Evolutionary conservation across 441 rosid genomes (phyloP), one percentile per base, ranked within the genome.

Genomic region (Francoa sonchifolia): DNA sequence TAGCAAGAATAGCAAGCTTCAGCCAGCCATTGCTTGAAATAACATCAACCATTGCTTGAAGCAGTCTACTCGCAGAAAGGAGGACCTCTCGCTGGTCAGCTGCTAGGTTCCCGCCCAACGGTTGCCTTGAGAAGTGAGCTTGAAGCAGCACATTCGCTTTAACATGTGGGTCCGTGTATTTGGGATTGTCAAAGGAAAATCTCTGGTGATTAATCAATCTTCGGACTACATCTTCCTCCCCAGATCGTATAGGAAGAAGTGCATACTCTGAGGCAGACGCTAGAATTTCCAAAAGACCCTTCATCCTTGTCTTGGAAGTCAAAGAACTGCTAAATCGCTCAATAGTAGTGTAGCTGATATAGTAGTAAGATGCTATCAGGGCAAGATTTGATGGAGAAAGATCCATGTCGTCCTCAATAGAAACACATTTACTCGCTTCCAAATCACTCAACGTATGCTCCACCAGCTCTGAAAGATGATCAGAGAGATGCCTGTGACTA

Each of bases 241-340:
- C 96, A 15, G 88, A 88, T 55, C 88, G 61, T 39, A 75, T 51
- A 5, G 84, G 95, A 42, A 90, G 72, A 40, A 44, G 72, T 18
- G 74, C 79, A 63, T 80, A 90, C 73, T 90, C 99, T 11, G 99
- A 76, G 51, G 99, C 96, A n/a, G 99, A 73, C 29, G 95, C 72
- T 53, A 90, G 63, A 61, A 82, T 74, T 60, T 83, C 94, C 47
- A 80, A 65, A 48, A 90, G 92, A 50, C 86, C 96, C 73, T 80
- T 80, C 96, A 80, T 76, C 77, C 72, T 81, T 25, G 95, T 81
- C 58, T 83, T 83, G 11, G 95, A 58, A 39, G 82, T 66, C 77
- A 86, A 46, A 0, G 77, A 6, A 21, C n/a, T 15, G 48, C 90
- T 86, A 71, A 90, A 90, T 17, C 90, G 83, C 62, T 90, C 95